Conservation (phyloP, 768 basidiomycete genomes). For the Termitomyces sp. region DNA sequence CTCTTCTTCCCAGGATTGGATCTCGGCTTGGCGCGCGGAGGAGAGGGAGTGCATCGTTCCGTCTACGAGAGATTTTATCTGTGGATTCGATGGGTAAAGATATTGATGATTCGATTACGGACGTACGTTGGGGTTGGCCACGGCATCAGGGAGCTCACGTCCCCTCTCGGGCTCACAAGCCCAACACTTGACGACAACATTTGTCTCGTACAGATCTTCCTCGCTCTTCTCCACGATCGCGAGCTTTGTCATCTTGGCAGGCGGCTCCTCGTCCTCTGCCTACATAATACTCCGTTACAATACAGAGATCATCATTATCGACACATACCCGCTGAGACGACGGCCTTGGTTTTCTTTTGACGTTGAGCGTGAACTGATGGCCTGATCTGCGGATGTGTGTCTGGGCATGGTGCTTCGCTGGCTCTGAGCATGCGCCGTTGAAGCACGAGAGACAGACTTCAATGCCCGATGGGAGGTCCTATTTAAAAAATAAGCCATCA, state of each 20-base stretch:
- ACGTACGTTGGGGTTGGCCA: constrained; percentile 29
- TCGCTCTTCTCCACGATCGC: constrained; percentile 52
- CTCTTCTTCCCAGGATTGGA: constrained; percentile 93
- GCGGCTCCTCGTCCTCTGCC: constrained; percentile 77
- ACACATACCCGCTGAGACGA: constrained; percentile 57
- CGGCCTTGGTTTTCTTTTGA: constrained; percentile 68
- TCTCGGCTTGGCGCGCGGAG: constrained; percentile 88
- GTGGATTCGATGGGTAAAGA: not conserved
- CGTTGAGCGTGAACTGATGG: constrained; percentile 75
- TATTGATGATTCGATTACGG: not conserved
- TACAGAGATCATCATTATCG: not conserved
- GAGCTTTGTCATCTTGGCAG: constrained; percentile 83
- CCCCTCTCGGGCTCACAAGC: constrained; percentile 52
- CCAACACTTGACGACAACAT: constrained; percentile 71
- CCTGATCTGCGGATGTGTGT: constrained; percentile 68
- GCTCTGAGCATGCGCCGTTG: constrained; percentile 81
- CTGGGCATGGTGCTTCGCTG: constrained; percentile 62
- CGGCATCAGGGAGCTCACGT: constrained; percentile 34
- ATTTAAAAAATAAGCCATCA: not conserved
- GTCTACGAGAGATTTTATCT: constrained; percentile 50
- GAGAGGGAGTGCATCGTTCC: constrained; percentile 78
- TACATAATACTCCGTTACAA: constrained; percentile 21
- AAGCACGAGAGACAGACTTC: constrained; percentile 92
- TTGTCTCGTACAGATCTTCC: constrained; percentile 75
- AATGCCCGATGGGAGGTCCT: constrained; percentile 74